Percentiles rank a stretch among this genome's conserved stretches.
These are phyloP conservation scores for Buxus sempervirens DNA, from an alignment of 164 flowering plant genomes.

Conservation along the genomic window DNA sequence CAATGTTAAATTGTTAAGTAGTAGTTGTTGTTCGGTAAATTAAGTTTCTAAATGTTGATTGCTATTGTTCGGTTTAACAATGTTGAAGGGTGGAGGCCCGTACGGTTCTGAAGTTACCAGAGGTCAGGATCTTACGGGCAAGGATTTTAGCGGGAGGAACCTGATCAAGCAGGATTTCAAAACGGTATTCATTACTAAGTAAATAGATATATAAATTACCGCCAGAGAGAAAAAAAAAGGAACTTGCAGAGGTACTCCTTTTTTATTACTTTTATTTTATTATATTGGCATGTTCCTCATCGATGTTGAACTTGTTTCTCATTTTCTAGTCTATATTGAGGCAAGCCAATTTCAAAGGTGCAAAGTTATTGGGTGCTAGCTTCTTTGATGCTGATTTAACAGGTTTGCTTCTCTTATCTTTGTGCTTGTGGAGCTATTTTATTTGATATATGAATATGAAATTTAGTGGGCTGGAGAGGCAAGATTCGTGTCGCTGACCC, in stretches of 20 bases:
- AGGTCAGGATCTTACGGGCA: constrained; percentile 89
- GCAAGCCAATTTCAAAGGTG: constrained; percentile 92
- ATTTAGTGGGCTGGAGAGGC: too few relatives aligned
- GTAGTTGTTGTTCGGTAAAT: neutral
- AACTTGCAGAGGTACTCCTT: neutral
- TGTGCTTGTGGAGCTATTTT: neutral
- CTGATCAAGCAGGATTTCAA: constrained; percentile 93
- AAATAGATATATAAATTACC: too few relatives aligned
- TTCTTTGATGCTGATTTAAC: constrained; percentile 99
- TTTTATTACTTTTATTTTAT: neutral
- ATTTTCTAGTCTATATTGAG: constrained; percentile 72
- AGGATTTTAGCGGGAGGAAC: constrained; percentile 86
- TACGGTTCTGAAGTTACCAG: constrained; percentile 91
- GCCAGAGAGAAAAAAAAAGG: too few relatives aligned
- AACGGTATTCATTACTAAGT: constrained; percentile 46
- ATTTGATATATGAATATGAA: neutral
- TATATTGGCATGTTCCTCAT: too few relatives aligned
- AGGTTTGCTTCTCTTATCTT: constrained; percentile 37
- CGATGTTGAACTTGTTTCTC: neutral
- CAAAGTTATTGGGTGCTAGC: constrained; percentile 87
- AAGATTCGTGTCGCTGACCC: too few relatives aligned
- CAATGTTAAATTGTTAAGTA: neutral
- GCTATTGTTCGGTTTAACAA: constrained; percentile 2
- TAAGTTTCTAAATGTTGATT: neutral
- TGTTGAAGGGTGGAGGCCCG: constrained; percentile 88